phyloP scores from a whole-genome alignment of 371 early-diverging fungal genomes.

The Fennellomyces sp. region DNA sequence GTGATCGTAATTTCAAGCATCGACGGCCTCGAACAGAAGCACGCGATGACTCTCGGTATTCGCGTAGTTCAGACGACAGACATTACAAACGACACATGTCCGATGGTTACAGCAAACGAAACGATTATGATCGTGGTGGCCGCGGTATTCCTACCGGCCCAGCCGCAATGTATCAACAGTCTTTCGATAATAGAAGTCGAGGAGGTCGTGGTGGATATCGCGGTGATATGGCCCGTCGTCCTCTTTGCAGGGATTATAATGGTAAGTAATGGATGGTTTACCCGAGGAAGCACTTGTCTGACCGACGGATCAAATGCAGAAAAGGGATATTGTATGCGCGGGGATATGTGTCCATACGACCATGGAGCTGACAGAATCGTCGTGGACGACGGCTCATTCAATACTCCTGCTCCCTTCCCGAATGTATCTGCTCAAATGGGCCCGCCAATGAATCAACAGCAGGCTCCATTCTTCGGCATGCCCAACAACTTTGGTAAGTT shows the following conservation, averaged over 20 bases:
- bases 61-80: constrained; percentile 11
- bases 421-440: constrained; percentile 19
- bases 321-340: constrained; percentile 82
- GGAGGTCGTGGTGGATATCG: constrained; percentile 38
- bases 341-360: constrained; percentile 80
- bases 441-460: constrained; percentile 18
- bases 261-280: too few species aligned
- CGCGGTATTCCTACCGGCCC: constrained; percentile 20
- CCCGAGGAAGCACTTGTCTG: too few species aligned
- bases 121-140: constrained; percentile 17
- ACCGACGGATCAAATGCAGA: too few species aligned
- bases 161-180: constrained; percentile 26
- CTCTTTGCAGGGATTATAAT: constrained; percentile 76
- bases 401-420: constrained; percentile 22
- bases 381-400: constrained; percentile 58
- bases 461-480: constrained; percentile 22
- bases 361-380: constrained; percentile 79
- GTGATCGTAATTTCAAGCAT: constrained; percentile 77
- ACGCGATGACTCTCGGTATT: constrained; percentile 28
- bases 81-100: constrained; percentile 30
- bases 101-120: constrained; percentile 16
- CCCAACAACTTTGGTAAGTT: constrained; percentile 24
- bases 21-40: constrained; percentile 57
- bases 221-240: constrained; percentile 38
- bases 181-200: constrained; percentile 17